Conservation (phyloP, 2,329 filamentous ascomycete genomes). For the Catunica adiposa region DNA sequence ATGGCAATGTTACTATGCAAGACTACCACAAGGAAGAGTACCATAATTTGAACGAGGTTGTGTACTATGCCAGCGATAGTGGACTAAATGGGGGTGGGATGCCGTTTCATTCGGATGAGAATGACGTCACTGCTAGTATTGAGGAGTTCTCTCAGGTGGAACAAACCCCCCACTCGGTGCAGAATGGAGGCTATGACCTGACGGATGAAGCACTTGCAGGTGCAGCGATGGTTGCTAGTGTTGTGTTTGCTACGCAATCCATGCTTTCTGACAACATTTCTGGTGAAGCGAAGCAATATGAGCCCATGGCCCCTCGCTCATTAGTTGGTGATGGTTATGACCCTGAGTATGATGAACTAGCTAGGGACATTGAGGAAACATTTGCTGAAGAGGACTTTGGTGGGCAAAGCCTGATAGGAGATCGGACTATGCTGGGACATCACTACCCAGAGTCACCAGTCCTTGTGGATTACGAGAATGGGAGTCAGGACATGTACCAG, state of each 20-base stretch:
- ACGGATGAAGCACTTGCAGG: conserved; percentile 6
- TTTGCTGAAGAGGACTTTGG: conserved; percentile 3
- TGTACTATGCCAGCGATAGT: not conserved
- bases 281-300: not conserved
- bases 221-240: conserved; percentile 13
- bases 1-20: conserved; percentile 1
- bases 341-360: conserved; percentile 10
- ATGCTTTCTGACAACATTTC: conserved; percentile 11
- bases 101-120: not conserved
- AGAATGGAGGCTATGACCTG: not conserved
- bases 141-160: not conserved
- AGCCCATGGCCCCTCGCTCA: not conserved
- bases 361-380: conserved; percentile 3
- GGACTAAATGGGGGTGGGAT: not conserved
- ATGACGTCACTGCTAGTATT: no score
- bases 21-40: not conserved
- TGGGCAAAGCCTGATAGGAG: not conserved
- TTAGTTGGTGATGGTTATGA: conserved; percentile 1
- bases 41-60: not conserved
- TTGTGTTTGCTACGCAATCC: conserved; percentile 12
- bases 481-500: not conserved
- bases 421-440: not conserved
- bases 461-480: not conserved
- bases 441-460: conserved; percentile 10
- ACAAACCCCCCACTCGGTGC: not conserved